These are phyloP conservation scores for Melastoma malabathricum DNA, from an alignment of 345 rosid genomes.

Conservation along the genomic window DNA sequence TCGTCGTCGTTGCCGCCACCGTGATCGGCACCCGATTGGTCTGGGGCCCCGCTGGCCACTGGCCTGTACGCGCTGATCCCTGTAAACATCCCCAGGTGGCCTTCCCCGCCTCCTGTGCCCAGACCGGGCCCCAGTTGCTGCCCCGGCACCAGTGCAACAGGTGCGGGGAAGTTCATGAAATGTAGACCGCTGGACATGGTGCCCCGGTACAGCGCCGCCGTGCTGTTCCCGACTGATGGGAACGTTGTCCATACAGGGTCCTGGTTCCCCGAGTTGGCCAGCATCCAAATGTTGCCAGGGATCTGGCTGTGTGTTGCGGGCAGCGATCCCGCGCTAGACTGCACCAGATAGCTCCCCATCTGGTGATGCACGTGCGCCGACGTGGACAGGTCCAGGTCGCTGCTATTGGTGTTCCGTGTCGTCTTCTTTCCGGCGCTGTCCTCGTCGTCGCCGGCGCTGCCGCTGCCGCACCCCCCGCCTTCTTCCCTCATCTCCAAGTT, in stretches of 20 bases:
- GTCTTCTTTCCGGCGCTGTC: slow-evolving; percentile 33
- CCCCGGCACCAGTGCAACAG: slow-evolving; percentile 66
- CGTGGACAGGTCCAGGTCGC: slow-evolving; percentile 25
- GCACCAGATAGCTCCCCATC: slow-evolving; percentile 50
- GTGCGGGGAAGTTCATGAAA: slow-evolving; percentile 87
- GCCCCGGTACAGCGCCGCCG: slow-evolving; percentile 56
- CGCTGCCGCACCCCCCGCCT: no score
- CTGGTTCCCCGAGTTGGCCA: slow-evolving; percentile 52
- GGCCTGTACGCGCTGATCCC: slow-evolving; percentile 58
- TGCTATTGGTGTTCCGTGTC: slow-evolving; percentile 18
- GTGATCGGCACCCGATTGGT: slow-evolving; percentile 61
- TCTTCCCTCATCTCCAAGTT: no score
- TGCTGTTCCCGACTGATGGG: slow-evolving; percentile 47
- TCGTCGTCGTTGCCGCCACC: slow-evolving; percentile 47
- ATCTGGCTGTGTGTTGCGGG: slow-evolving; percentile 49
- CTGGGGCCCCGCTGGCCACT: slow-evolving; percentile 23
- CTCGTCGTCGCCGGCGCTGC: slow-evolving; percentile 21
- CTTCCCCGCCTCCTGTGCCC: slow-evolving; percentile 24
- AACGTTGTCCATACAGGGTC: slow-evolving; percentile 92
- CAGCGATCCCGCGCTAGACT: slow-evolving; percentile 46
- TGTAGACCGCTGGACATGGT: slow-evolving; percentile 74
- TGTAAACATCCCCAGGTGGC: slow-evolving; percentile 59
- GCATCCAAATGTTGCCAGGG: slow-evolving; percentile 92
- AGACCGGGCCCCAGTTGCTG: slow-evolving; percentile 56
- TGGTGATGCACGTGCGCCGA: slow-evolving; percentile 29